Base-by-base conservation (phyloP, 1,284 basidiomycete genomes). In the Rhodotorula sp. region DNA sequence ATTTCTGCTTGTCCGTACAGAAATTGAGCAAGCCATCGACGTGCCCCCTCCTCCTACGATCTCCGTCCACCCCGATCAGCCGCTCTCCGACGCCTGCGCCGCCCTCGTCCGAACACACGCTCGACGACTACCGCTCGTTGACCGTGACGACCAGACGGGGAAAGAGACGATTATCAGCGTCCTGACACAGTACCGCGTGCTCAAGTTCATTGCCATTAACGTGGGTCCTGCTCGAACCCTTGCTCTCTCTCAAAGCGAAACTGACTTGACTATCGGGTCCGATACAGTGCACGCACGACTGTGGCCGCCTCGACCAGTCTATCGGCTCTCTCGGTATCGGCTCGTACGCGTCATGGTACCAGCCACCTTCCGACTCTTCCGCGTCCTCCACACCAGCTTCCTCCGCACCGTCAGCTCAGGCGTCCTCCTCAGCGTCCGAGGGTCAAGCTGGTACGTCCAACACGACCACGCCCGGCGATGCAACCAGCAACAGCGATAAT, bases 201-300 rank as follows among this genome's bases (percentile, higher is more conserved):
- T 99, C 80, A 99, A 99, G 81, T 99, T 98, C 79, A 96, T 99
- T 72, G 89, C 96, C 49, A 95, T 96, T 81, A 99, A 99, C 80
- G 94, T 95, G 78, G 73, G 87, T 83, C n/a, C 46, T 17, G 39
- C 39, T n/a, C 13, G 36, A 53, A 19, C 29, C 30, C 17, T 36
- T 15, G 53, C 4, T 20, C 24, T 46, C 20, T 4, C 11, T 7
- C 17, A 20, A 27, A 24, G 20, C 27, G 29, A 24, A n/a, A 7
- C n/a, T 36, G 8, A 30, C 36, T 34, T n/a, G 59, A 51, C n/a
- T 51, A 4, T 20, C 24, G 20, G 9, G 13, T 2, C 19, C 15
- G 7, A 11, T 2, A 19, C 78, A 86, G 81, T 80, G 85, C 66
- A 87, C 87, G 78, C 90, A 92, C 29, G 78, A 89, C 89, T 68